Evolutionary conservation across 1,139 yeast genomes (phyloP).

Genomic region (Candida sanyaensis): DNA sequence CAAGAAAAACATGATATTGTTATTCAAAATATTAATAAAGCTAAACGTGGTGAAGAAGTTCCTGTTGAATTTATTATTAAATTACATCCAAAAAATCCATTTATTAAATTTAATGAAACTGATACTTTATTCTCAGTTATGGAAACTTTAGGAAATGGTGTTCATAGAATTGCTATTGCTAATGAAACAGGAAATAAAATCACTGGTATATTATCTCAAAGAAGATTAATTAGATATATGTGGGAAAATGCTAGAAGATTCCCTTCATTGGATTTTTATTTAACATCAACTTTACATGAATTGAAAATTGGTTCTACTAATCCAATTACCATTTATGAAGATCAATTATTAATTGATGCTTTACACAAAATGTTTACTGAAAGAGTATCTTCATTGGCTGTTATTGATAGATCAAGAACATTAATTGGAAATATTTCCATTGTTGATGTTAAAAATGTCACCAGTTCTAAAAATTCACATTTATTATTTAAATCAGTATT

Average conservation of each 20-base stretch:
- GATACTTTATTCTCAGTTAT: slow-evolving; percentile 74
- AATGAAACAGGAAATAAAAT: slow-evolving; percentile 46
- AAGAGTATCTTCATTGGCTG: slow-evolving; percentile 88
- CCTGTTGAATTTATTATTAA: slow-evolving; percentile 79
- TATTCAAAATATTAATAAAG: slow-evolving; percentile 42
- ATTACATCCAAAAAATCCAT: slow-evolving; percentile 85
- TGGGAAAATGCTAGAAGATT: slow-evolving; percentile 93
- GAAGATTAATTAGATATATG: slow-evolving; percentile 76
- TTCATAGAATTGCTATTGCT: slow-evolving; percentile 86
- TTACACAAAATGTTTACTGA: slow-evolving; percentile 80
- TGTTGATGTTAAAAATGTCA: slow-evolving; percentile 87
- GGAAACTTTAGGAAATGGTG: slow-evolving; percentile 87
- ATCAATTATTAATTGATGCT: slow-evolving; percentile 84
- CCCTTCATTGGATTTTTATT: slow-evolving; percentile 72
- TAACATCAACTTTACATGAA: slow-evolving; percentile 66
- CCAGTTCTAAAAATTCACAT: slow-evolving; percentile 82
- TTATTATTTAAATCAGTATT: slow-evolving; percentile 79
- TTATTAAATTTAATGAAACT: slow-evolving; percentile 67
- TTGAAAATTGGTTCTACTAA: slow-evolving; percentile 67
- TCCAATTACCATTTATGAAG: slow-evolving; percentile 83
- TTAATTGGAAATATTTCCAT: slow-evolving; percentile 90
- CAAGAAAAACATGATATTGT: slow-evolving; percentile 29
- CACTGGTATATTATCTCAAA: slow-evolving; percentile 84
- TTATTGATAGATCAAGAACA: slow-evolving; percentile 76
- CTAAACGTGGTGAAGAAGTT: slow-evolving; percentile 68